A percentile compares a stretch with the other conserved stretches of the same genome.
Conservation (phyloP, 768 basidiomycete genomes). For the Phaeotremella skinneri region DNA sequence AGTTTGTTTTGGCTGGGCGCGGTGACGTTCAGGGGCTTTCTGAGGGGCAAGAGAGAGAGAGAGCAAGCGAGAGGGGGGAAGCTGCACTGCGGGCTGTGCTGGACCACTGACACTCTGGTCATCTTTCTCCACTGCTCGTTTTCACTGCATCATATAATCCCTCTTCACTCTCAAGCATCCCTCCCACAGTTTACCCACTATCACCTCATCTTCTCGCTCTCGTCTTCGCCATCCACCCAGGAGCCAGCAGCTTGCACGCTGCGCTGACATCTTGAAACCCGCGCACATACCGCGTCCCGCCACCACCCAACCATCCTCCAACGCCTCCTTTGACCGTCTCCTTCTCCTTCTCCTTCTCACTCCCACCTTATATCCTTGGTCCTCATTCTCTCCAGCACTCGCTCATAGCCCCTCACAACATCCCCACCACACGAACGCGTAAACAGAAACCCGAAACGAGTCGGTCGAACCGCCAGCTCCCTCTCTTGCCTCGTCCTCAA, state of each 20-base stretch:
- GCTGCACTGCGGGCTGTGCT: constrained; percentile 52
- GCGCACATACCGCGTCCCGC: not conserved
- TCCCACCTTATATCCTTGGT: no score
- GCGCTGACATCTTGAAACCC: not conserved
- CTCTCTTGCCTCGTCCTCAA: no score
- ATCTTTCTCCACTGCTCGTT: not conserved
- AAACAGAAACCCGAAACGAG: not conserved
- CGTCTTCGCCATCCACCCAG: no score
- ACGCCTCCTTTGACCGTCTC: not conserved
- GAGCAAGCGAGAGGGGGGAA: no score
- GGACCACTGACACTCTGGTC: constrained; percentile 3
- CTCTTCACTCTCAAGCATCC: no score
- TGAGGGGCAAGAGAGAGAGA: constrained; percentile 82
- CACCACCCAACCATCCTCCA: not conserved
- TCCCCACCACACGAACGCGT: not conserved
- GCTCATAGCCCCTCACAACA: no score
- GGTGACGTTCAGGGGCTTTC: constrained; percentile 98
- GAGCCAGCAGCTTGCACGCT: no score
- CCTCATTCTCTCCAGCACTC: no score
- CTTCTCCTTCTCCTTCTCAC: no score
- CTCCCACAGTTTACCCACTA: no score
- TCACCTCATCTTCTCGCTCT: no score
- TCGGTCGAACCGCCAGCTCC: constrained; percentile 1
- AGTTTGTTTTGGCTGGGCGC: constrained; percentile 59
- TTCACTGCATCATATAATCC: no score